Base-by-base conservation (phyloP, 441 rosid species). In the Daphne laureola region DNA sequence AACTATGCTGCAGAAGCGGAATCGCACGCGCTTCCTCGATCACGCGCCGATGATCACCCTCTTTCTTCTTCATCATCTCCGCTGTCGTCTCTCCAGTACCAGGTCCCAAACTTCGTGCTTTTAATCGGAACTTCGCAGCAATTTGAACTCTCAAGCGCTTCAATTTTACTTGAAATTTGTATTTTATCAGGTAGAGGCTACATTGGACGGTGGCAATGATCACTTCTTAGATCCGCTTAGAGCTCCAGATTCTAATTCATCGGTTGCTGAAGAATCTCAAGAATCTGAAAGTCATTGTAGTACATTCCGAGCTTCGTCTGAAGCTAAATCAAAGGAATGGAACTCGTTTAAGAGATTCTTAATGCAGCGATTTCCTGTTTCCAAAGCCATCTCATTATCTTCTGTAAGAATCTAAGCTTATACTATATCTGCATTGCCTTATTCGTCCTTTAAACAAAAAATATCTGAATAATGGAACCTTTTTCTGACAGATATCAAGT, bases 311-410 rank as follows among this genome's bases (percentile, higher is more conserved):
- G 56, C 56, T 62, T 57, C 50, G 57, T 43, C 53, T 54, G 75
- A 71, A 56, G 75, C 61, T 54, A 60, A 81, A 43, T 59, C 55
- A 42, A 80, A 67, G 68, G 92, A 89, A 43, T 92, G 98, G 98
- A 73, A 61, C 42, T 82, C 85, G 26, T 88, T 86, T 68, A 92
- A 74, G 76, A 80, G 95, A 69, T 66, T 78, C 64, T 71, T 92
- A 55, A 78, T 86, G 90, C 96, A 88, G 79, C 81, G 81, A 54
- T 92, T 88, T 68, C 85, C 91, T 18, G 87, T 84, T 63, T 75
- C 95, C 63, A 92, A 77, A 72, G 81, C 83, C 79, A 67, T 78
- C 52, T 75, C 94, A 16, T 59, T 72, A 53, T 82, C 98, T 61
- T 78, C 84, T 15, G 96, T 91, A 67, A 70, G 89, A 50, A 18